Evolutionary conservation across 2,329 filamentous ascomycete genomes (phyloP).

Genomic region (Phialophora expanda): DNA sequence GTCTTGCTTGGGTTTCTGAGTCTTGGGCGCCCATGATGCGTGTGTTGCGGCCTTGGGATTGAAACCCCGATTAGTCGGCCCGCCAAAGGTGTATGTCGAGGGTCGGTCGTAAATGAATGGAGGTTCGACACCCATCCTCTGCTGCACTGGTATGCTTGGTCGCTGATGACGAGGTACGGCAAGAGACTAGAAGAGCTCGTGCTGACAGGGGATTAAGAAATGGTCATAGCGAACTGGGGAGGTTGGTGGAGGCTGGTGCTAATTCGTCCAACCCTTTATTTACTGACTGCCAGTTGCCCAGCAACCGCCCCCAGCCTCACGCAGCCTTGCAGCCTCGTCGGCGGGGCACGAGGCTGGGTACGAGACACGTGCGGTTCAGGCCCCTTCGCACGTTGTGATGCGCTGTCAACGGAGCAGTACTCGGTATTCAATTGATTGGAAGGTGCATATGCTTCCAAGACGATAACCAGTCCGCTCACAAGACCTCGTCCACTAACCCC

Average conservation of each 20-base stretch:
- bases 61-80: slow-evolving; percentile 64
- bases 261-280: slow-evolving; percentile 15
- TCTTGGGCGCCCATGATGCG: slow-evolving; percentile 72
- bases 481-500: slow-evolving; percentile 16
- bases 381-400: no score
- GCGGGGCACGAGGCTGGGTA: slow-evolving; percentile 10
- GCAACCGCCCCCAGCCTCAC: slow-evolving; percentile 5
- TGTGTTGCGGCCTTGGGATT: slow-evolving; percentile 86
- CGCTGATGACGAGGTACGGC: slow-evolving; percentile 6
- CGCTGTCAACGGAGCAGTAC: background rate
- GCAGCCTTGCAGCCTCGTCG: background rate
- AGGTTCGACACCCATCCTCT: slow-evolving; percentile 60
- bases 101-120: slow-evolving; percentile 76
- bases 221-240: slow-evolving; percentile 10
- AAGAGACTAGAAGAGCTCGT: slow-evolving; percentile 13
- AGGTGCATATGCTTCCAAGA: background rate
- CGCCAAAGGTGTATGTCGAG: slow-evolving; percentile 59
- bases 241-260: slow-evolving; percentile 6
- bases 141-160: slow-evolving; percentile 8
- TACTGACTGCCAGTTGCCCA: slow-evolving; percentile 12
- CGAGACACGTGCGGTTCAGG: no score
- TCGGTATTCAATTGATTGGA: background rate
- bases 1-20: slow-evolving; percentile 66
- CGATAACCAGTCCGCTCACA: slow-evolving; percentile 6
- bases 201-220: slow-evolving; percentile 18